Percentiles rank a stretch among this genome's conserved stretches.
Evolutionary conservation across 768 basidiomycete species (phyloP).

Genomic region (Tulasnella sp.): DNA sequence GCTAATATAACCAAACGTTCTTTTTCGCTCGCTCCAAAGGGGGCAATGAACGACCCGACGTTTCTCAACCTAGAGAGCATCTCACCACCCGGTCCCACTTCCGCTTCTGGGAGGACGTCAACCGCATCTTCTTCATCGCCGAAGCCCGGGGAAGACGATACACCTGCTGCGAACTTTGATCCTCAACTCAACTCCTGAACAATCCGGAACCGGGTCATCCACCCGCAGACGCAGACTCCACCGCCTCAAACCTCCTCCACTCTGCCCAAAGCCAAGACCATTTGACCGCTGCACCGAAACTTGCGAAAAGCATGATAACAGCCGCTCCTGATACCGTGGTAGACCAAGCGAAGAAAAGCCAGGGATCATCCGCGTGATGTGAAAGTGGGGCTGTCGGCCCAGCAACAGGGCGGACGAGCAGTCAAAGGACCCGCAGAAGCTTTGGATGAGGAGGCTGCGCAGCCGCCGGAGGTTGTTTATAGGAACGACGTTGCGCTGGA

Average conservation of each 20-base stretch:
- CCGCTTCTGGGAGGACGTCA: not conserved
- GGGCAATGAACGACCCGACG: conserved; percentile 6
- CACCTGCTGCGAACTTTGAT: not conserved
- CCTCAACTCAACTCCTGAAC: no score
- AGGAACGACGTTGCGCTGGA: conserved; percentile 18
- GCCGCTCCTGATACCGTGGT: not conserved
- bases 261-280: not conserved
- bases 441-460: conserved; percentile 2
- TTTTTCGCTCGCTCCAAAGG: no score
- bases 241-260: not conserved
- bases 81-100: not conserved
- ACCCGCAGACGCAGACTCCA: no score
- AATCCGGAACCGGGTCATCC: no score
- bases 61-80: conserved; percentile 12
- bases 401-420: not conserved
- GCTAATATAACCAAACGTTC: not conserved
- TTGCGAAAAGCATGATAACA: not conserved
- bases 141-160: no score
- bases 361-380: not conserved
- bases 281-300: not conserved
- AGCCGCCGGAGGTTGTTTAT: conserved; percentile 8
- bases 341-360: not conserved
- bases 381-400: not conserved
- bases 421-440: not conserved
- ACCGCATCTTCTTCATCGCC: not conserved